These are phyloP conservation scores for Hibiscus tridactylites DNA, from an alignment of 345 rosid species.

Conservation along the genomic window DNA sequence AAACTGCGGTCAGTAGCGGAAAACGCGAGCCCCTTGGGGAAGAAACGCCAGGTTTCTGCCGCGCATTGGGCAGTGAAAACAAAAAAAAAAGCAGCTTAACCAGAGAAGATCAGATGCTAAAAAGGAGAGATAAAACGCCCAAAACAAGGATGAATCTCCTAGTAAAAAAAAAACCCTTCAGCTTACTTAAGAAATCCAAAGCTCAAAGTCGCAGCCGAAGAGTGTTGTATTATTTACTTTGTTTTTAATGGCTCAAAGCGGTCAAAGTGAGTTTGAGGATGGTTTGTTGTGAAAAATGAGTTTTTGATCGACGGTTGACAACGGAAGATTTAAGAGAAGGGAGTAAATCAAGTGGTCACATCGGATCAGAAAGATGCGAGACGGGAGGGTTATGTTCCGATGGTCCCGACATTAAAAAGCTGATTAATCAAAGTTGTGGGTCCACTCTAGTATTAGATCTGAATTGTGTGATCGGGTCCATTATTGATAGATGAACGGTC, in stretches of 20 bases:
- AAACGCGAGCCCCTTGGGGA: not conserved
- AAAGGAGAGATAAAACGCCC: not conserved
- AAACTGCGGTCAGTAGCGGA: conserved; percentile 7
- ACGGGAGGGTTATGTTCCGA: conserved; percentile 8
- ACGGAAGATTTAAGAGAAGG: not conserved
- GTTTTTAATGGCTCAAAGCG: conserved; percentile 8
- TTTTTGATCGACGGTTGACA: conserved; percentile 37
- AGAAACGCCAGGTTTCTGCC: conserved; percentile 25
- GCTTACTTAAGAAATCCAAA: not conserved
- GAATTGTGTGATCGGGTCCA: not conserved
- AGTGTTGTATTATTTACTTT: not conserved
- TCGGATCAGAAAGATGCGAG: conserved; percentile 29
- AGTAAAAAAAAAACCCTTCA: not conserved
- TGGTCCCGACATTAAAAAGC: conserved; percentile 21
- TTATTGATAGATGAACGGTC: not conserved
- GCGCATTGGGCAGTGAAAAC: not conserved
- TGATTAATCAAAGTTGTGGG: not conserved
- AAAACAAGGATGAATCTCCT: not conserved
- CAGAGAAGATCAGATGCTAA: conserved; percentile 12
- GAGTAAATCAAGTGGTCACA: conserved; percentile 11
- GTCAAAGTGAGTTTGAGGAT: conserved; percentile 6
- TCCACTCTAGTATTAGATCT: conserved; percentile 2
- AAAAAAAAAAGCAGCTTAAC: not conserved
- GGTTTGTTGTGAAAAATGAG: not conserved
- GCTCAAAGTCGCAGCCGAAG: not conserved